Evolutionary conservation across 2,329 filamentous ascomycete genomes (phyloP).

Genomic region (Stachybotrys chlorohalonatus): DNA sequence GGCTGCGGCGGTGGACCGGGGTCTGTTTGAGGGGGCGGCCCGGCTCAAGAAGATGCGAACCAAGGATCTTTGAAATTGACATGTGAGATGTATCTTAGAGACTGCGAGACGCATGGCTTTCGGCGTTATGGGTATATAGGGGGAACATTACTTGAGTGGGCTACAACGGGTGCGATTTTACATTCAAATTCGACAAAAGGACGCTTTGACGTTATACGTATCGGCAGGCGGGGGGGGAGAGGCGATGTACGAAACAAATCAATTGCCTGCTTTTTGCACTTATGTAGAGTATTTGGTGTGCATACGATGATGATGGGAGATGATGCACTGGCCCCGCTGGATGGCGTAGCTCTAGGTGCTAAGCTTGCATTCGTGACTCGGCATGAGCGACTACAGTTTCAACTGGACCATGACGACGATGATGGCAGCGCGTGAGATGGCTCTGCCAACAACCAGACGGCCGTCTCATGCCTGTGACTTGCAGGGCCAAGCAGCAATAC

Average conservation of each 20-base stretch:
- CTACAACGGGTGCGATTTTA: not conserved
- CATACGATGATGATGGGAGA: not conserved
- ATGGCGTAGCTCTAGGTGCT: no score
- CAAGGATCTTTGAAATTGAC: conserved; percentile 42
- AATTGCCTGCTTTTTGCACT: not conserved
- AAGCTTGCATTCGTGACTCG: not conserved
- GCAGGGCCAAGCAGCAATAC: no score
- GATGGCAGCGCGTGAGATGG: not conserved
- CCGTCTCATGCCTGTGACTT: no score
- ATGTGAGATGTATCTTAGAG: not conserved
- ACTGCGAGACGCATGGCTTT: conserved; percentile 5
- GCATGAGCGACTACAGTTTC: not conserved
- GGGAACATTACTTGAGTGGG: not conserved
- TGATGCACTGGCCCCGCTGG: no score
- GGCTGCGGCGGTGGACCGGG: conserved; percentile 84
- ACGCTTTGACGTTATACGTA: not conserved
- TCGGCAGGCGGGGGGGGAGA: not conserved
- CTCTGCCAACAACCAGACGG: no score
- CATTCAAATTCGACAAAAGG: not conserved
- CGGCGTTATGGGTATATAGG: conserved; percentile 6
- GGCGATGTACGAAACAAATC: not conserved
- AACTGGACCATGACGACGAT: not conserved
- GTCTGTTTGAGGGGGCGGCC: conserved; percentile 78
- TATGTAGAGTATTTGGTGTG: not conserved
- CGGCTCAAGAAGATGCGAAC: conserved; percentile 78